Evolutionary conservation across 306 rosid species (phyloP), one percentile per base, ranked within the genome.

Genomic region (Sphenostylis stenocarpa): DNA sequence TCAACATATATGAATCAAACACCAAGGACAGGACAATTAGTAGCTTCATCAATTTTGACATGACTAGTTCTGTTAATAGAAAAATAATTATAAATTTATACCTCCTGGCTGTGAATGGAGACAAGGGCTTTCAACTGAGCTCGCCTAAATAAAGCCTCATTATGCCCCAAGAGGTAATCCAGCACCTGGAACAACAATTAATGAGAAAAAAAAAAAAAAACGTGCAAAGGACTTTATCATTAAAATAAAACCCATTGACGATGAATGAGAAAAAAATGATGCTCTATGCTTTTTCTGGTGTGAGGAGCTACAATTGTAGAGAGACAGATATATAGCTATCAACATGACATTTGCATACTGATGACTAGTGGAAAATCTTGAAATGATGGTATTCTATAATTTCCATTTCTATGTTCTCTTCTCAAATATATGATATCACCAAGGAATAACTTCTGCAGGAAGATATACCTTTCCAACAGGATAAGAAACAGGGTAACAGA

Each of bases 81-180:
- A 64, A 45, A 55, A 34, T 13, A 47, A 19, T 65, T 26, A 66
- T 24, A 19, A 53, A 61, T 19, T 60, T 41, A 51, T 75, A 92
- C 99, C 98, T 92, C 99, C 87, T 82, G 81, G 77, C 99, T 23
- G 76, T 96, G 99, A 73, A 96, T 96, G 89, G 91, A 84, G 53
- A 96, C 99, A 63, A 92, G 98, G 75, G 88, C 99, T 87, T 96
- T 96, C 56, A 95, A 84, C 86, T 96, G 99, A 71, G 99, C 97
- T 60, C 99, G 92, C 86, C 99, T 91, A 81, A 96, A 92, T 65
- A 96, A 84, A 24, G 97, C 99, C 67, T 96, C 91, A 51, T 91
- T 89, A 58, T 96, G 99, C 48, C 99, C 98, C 83, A 96, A 83
- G 66, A 88, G 80, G 75, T 81, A 77, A 75, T 96, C 99, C 75